Conservation (phyloP, 305 asterid genomes). For the Fraxinus sp. region DNA sequence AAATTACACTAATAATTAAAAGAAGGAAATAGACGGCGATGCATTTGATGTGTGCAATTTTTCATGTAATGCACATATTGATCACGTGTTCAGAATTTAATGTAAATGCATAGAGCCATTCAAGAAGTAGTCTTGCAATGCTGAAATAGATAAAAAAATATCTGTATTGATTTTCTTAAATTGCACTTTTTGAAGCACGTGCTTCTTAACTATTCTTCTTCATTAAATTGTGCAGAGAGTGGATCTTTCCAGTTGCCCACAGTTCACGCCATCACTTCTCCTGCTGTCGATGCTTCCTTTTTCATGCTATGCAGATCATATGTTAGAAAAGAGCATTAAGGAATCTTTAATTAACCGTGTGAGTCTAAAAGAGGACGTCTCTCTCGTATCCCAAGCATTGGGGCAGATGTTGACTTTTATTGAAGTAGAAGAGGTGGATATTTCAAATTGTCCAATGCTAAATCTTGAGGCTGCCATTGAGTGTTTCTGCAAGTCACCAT, state of each 20-base stretch:
- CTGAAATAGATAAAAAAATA: background rate
- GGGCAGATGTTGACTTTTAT: constrained; percentile 50
- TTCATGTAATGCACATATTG: constrained; percentile 6
- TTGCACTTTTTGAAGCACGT: constrained; percentile 1
- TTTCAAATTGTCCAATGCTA: constrained; percentile 74
- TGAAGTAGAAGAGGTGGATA: constrained; percentile 74
- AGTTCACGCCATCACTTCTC: constrained; percentile 49
- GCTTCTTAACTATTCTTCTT: constrained; percentile 24
- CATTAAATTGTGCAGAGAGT: constrained; percentile 51
- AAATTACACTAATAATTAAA: background rate
- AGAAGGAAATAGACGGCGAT: background rate
- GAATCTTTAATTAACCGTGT: constrained; percentile 34
- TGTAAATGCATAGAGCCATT: background rate
- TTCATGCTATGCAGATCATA: constrained; percentile 33
- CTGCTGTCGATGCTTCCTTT: constrained; percentile 56
- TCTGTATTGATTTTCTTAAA: background rate
- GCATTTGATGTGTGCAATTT: constrained; percentile 7
- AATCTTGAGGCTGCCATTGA: constrained; percentile 60
- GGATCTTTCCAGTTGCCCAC: constrained; percentile 84
- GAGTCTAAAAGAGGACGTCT: constrained; percentile 25
- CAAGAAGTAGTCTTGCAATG: constrained; percentile 9
- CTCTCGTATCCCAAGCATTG: constrained; percentile 31
- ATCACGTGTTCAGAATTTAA: constrained; percentile 1
- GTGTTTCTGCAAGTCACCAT: constrained; percentile 69
- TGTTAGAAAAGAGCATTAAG: constrained; percentile 39